A percentile compares a stretch with the other conserved stretches of the same genome.
phyloP scores from a whole-genome alignment of 495 filamentous ascomycete species.

The Chaetomium cochliodes region DNA sequence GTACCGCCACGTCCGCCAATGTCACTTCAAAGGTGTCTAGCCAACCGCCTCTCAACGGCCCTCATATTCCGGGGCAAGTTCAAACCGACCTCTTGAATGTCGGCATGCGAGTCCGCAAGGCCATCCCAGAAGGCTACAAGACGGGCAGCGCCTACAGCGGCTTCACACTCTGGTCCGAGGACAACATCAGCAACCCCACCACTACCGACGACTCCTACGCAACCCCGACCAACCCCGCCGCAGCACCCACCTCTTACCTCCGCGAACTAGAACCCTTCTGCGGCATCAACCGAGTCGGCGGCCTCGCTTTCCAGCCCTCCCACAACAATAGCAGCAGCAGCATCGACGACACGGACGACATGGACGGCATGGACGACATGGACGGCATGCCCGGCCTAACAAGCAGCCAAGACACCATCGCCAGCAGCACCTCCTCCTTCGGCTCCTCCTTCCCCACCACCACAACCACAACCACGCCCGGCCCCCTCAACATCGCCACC shows the following conservation, averaged over 20 bases:
- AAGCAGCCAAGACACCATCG: slow-evolving; percentile 43
- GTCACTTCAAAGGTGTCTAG: slow-evolving; percentile 21
- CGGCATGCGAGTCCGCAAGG: slow-evolving; percentile 90
- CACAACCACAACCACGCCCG: too few species aligned
- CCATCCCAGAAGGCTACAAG: slow-evolving; percentile 89
- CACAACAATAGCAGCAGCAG: not conserved
- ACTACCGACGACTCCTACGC: slow-evolving; percentile 5
- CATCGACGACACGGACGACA: not conserved
- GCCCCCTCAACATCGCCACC: slow-evolving; percentile 10
- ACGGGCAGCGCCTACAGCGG: slow-evolving; percentile 54
- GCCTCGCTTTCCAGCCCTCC: slow-evolving; percentile 48
- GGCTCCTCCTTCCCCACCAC: too few species aligned
- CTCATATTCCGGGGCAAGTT: slow-evolving; percentile 58
- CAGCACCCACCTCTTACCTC: slow-evolving; percentile 25
- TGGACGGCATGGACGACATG: slow-evolving; percentile 13
- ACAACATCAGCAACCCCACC: slow-evolving; percentile 11
- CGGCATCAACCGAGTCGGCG: slow-evolving; percentile 66
- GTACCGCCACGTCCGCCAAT: slow-evolving; percentile 13
- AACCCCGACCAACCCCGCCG: slow-evolving; percentile 3
- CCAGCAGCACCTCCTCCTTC: slow-evolving; percentile 13
- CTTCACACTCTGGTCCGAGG: slow-evolving; percentile 48
- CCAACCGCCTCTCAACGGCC: slow-evolving; percentile 41
- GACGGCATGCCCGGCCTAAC: slow-evolving; percentile 37
- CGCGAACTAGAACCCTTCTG: slow-evolving; percentile 73
- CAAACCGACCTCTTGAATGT: slow-evolving; percentile 80